These are phyloP conservation scores for Tolypocladium guangdongense DNA, from an alignment of 2,329 filamentous ascomycete species.

Conservation along the genomic window DNA sequence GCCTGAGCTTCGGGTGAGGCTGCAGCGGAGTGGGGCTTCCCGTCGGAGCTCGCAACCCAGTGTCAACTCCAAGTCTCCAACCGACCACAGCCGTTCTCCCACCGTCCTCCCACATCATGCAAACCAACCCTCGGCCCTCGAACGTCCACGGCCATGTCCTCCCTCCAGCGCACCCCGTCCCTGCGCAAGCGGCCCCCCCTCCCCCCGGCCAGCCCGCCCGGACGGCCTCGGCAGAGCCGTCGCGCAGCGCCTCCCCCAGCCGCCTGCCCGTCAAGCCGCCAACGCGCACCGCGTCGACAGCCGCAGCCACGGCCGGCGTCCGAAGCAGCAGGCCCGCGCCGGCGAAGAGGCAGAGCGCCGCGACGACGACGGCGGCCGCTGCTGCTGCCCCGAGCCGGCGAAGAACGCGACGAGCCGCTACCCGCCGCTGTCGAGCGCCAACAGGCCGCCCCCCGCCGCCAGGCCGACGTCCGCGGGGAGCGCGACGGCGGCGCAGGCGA, in stretches of 20 bases:
- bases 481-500: constrained; percentile 9
- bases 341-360: not conserved
- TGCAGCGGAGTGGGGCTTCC: not conserved
- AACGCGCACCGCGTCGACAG: constrained; percentile 19
- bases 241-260: constrained; percentile 34
- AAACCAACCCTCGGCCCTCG: not conserved
- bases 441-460: constrained; percentile 14
- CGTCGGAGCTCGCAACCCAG: not conserved
- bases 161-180: constrained; percentile 35
- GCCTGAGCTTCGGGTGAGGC: not conserved
- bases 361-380: not conserved
- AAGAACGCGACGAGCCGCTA: constrained; percentile 17
- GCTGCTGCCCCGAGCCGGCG: constrained; percentile 5
- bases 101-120: not conserved
- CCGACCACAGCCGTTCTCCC: not conserved
- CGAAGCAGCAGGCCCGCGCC: constrained; percentile 6
- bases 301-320: not conserved
- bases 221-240: constrained; percentile 8
- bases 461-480: constrained; percentile 20
- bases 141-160: constrained; percentile 24
- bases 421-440: constrained; percentile 22
- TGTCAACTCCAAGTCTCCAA: not conserved
- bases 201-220: constrained; percentile 2
- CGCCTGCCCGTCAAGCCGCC: constrained; percentile 37
- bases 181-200: constrained; percentile 23